Evolutionary conservation across 352 stramenopile species (phyloP), one percentile per base, ranked within the genome.

Genomic region (Phytophthora citrophthora): DNA sequence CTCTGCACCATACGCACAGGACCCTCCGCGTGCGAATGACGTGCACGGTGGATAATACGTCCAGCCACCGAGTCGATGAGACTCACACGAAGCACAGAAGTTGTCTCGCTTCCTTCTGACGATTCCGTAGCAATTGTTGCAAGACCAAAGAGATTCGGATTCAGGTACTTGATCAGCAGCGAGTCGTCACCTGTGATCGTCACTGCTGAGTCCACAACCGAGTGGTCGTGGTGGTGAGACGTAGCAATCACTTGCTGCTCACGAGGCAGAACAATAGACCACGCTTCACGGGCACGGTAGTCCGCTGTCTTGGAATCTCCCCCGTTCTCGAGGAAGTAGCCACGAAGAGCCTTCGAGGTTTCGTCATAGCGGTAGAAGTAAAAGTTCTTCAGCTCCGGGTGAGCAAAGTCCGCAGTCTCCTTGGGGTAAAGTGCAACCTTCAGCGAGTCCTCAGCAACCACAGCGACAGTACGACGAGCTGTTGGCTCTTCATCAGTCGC

Each of bases 101-200:
- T 59, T 11, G 50, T 61, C 36, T 83, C 64, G 44, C 74, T 61
- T 39, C 64, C 62, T 29, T 69, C 69, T 6, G 76, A 58, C 27
- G 51, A 32, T 52, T 94, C 85, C 3, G 63, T 77, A 6, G 78
- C 62, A 41, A 97, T 70, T 7, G 95, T 98, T 12, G 96, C 85
- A 40, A 99, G 62, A 1, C 94, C 91, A 40, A 96, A 90, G 48
- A 99, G 77, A 68, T 99, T 96, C 32, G 97, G 96, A 76, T 99
- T 99, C 38, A 99, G 66, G 74, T 99, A 99, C 77, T 99, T 99
- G 49, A 99, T 77, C 27, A 99, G 70, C 23, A 99, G 72, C 36
- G 96, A 98, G 71, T 99, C 95, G 70, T 99, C 97, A 48, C 97
- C 97, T 3, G 84, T 91, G 39, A 95, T 88, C 3, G 84, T 94